Evolutionary conservation across 202 grass and related monocot genomes (phyloP).

Genomic region (Schoenoplectus tabernaemontani): DNA sequence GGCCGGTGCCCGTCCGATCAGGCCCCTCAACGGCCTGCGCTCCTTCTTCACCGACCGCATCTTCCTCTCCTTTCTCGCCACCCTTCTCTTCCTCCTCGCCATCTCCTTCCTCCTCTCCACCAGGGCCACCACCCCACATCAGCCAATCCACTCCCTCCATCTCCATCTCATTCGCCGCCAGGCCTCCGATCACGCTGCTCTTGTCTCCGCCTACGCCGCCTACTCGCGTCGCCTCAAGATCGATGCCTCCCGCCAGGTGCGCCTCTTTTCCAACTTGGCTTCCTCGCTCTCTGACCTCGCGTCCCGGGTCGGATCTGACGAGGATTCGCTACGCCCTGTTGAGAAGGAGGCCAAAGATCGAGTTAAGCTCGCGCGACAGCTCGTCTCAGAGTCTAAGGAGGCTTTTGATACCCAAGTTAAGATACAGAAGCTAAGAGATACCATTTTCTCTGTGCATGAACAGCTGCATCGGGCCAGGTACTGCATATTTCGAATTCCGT

Average conservation of each 20-base stretch:
- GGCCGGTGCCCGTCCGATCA: conserved; percentile 36
- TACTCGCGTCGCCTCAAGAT: conserved; percentile 57
- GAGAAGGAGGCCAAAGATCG: conserved; percentile 74
- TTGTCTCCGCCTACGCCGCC: conserved; percentile 60
- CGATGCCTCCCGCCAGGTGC: conserved; percentile 49
- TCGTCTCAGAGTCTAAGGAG: conserved; percentile 79
- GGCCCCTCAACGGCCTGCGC: conserved; percentile 29
- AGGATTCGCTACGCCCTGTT: conserved; percentile 31
- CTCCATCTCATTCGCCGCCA: conserved; percentile 53
- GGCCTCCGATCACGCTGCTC: conserved; percentile 60
- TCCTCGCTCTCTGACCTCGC: conserved; percentile 49
- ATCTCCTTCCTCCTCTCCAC: conserved; percentile 48
- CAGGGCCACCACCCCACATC: conserved; percentile 14
- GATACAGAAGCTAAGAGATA: conserved; percentile 95
- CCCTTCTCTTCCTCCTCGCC: conserved; percentile 48
- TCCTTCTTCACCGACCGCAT: conserved; percentile 37
- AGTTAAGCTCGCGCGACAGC: conserved; percentile 58
- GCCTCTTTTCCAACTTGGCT: conserved; percentile 47
- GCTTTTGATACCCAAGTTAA: conserved; percentile 82
- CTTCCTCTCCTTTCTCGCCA: conserved; percentile 34
- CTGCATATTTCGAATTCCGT: neutral
- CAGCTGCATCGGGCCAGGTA: conserved; percentile 58
- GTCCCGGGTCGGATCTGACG: conserved; percentile 40
- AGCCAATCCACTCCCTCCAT: conserved; percentile 16
- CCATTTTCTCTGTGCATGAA: conserved; percentile 80